Evolutionary conservation across 202 grass and related monocot genomes (phyloP), one percentile per base, ranked within the genome.

Genomic region (Cymbopogon flexuosus): DNA sequence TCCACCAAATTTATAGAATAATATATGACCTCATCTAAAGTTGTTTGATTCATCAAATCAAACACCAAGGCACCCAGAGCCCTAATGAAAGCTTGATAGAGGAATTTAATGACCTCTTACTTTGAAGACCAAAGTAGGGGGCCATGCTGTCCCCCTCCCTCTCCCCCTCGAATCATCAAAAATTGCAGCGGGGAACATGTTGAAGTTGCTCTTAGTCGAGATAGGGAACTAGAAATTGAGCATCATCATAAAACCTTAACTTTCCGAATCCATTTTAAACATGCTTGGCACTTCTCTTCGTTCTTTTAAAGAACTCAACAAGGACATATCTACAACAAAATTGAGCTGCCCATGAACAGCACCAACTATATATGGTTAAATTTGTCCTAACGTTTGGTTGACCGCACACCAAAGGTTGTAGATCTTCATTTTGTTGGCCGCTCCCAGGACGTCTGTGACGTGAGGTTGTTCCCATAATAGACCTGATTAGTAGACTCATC

Each of bases 381-480:
- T 12, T 8, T 19, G 10, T 69, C 23, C 46, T 36, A 78, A 23
- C 62, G 78, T 86, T 90, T 85, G 47, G 77, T 73, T 33, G 87
- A 91, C 22, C 70, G 84, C 67, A 27, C 24, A 16, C 14, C 69
- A 31, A 37, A 19, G 27, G 45, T 52, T 33, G 24, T 37, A 7
- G 10, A 42, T 23, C 11, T 72, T 83, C 71, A 85, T 81, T 87
- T 93, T 42, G 67, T 73, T 33, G 90, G 96, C 40, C 85, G 80
- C 67, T 68, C 62, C 96, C 96, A 99, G 5, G 80, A 85, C 23
- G 96, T 99, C 78, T 96, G 89, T 5, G 92, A 93, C 8, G 96
- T 90, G 72, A 81, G 72, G 84, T 29, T 89, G 86, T 93, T 99
- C 70, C 90, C 96, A 40, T 93, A 99, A 46, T 99, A 99, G 29